Evolutionary conservation across 192 early-diverging fungal species (phyloP), one percentile per base, ranked within the genome.

Genomic region (Funneliformis mosseae): DNA sequence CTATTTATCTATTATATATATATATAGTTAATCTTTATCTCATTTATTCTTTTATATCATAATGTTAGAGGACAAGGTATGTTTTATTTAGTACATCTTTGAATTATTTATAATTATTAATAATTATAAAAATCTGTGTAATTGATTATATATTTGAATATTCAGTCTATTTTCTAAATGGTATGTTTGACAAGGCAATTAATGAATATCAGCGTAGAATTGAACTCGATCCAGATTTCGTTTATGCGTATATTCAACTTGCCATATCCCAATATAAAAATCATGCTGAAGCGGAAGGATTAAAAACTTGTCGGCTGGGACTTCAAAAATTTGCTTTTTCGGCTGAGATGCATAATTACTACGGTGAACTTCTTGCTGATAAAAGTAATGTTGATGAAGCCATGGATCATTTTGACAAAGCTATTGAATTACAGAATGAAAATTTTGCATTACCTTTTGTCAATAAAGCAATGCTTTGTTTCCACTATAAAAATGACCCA

Each of bases 281-380:
- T 8, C 96, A 94, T 28, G 91, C 94, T 67, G 86, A 95, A n/a
- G 79, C 87, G 38, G 88, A 87, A 7, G 93, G 96, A 21, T 90
- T 93, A 88, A 81, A 80, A 21, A 95, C 91, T 25, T 99, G 99
- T 84, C 89, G 91, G 81, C 92, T 92, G 82, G 93, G 94, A 2
- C 87, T 92, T 78, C 86, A 88, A 78, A 90, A 91, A 76, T 98
- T 98, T 88, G 84, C 90, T 41, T 83, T 91, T 14, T 91, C 90
- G 60, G 91, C 93, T 55, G 98, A 99, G 83, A 92, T 97, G 27
- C 95, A 92, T 91, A 99, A 99, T 89, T 99, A 98, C 85, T 96
- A 97, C 62, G 98, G 96, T 83, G 98, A 99, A 87, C 87, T 99
- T 27, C 83, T 98, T 48, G 85, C 94, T 69, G 97, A 99, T 81